Percentiles rank a stretch among this genome's conserved stretches.
Conservation (phyloP, 257 asterid species). For the Solanum pennellii region DNA sequence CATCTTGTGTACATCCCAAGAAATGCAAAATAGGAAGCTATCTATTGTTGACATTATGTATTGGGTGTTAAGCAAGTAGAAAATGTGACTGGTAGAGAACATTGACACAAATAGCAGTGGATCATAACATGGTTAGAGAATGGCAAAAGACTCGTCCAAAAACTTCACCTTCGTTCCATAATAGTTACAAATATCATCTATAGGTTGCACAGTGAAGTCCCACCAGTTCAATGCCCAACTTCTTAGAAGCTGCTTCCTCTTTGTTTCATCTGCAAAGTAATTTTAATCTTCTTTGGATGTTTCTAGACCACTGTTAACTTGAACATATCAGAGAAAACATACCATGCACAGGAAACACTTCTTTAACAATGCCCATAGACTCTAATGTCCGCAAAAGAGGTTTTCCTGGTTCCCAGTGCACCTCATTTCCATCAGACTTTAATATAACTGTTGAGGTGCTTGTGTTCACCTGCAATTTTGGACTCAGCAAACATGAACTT, state of each 20-base stretch:
- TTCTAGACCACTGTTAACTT: constrained; percentile 1
- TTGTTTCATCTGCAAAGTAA: constrained; percentile 50
- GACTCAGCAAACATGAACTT: background rate
- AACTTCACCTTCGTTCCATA: constrained; percentile 69
- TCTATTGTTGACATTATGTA: constrained; percentile 27
- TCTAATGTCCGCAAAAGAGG: constrained; percentile 51
- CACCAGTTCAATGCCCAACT: constrained; percentile 95
- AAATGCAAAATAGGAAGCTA: constrained; percentile 82
- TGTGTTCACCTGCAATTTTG: constrained; percentile 47
- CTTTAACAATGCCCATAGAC: constrained; percentile 52
- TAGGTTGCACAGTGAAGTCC: constrained; percentile 81
- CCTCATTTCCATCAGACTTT: constrained; percentile 29
- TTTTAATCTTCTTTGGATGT: background rate
- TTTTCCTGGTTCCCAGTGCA: constrained; percentile 62
- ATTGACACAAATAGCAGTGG: background rate
- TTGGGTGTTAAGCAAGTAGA: background rate
- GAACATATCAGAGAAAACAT: constrained; percentile 4
- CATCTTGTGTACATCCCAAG: constrained; percentile 93
- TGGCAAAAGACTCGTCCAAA: background rate
- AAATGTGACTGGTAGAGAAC: background rate
- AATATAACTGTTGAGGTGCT: constrained; percentile 24
- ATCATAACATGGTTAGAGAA: background rate
- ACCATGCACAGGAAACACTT: constrained; percentile 93
- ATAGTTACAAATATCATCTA: constrained; percentile 78
- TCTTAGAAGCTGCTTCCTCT: constrained; percentile 71